Conservation (phyloP, 768 basidiomycete species). For the Podaxis pistillaris region DNA sequence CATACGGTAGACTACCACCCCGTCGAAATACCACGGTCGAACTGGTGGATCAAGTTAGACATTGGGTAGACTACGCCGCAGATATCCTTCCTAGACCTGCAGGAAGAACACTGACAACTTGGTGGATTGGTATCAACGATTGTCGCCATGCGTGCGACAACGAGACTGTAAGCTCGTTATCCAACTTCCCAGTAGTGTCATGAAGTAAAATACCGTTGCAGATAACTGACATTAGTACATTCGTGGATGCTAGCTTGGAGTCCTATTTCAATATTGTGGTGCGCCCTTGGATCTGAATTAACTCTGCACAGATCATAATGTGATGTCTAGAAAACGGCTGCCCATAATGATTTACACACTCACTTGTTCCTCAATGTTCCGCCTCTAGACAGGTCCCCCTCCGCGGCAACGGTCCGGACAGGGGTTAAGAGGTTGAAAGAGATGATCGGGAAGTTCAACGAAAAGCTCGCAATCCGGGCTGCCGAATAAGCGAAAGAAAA, state of each 20-base stretch:
- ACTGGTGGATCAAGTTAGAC: slow-evolving; percentile 1
- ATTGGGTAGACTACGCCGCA: slow-evolving; percentile 6
- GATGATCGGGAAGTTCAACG: neutral
- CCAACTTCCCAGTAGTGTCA: neutral
- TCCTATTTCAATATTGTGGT: slow-evolving; percentile 3
- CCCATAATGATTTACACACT: neutral
- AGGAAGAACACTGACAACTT: slow-evolving; percentile 3
- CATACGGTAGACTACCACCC: neutral
- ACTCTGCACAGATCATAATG: neutral
- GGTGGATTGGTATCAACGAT: slow-evolving; percentile 5
- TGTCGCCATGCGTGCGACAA: neutral
- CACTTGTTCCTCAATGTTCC: slow-evolving; percentile 5
- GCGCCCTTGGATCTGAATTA: neutral
- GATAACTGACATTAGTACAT: neutral
- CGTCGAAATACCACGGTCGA: neutral
- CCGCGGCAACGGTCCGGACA: neutral
- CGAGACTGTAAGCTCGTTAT: neutral
- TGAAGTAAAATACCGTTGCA: neutral
- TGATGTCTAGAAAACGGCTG: neutral
- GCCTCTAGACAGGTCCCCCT: slow-evolving; percentile 2
- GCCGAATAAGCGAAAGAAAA: slow-evolving; percentile 8
- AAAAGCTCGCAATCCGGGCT: neutral
- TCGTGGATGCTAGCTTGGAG: slow-evolving; percentile 1
- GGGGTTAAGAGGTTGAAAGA: neutral
- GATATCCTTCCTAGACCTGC: neutral